Percentiles rank a stretch among this genome's conserved stretches.
These are phyloP conservation scores for Niebla homalea DNA, from an alignment of 495 filamentous ascomycete genomes.

Conservation along the genomic window DNA sequence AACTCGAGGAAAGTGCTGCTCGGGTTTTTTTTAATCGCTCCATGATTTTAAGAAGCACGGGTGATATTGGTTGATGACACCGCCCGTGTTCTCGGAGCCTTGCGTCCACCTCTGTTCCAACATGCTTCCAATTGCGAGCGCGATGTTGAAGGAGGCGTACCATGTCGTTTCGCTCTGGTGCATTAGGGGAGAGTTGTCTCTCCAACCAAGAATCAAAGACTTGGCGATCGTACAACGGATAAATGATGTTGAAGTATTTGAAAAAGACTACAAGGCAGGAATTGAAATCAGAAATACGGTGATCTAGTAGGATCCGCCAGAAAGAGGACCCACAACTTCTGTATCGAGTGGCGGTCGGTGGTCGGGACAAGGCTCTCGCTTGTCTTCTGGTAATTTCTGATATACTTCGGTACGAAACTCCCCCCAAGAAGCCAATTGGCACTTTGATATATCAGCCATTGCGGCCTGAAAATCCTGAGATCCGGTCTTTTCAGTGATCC, in stretches of 20 bases:
- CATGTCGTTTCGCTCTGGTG: not conserved
- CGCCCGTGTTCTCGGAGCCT: not conserved
- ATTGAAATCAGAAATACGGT: too few species aligned
- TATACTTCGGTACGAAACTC: not conserved
- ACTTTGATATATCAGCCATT: not conserved
- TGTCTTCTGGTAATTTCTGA: not conserved
- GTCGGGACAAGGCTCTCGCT: not conserved
- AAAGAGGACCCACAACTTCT: too few species aligned
- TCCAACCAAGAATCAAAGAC: not conserved
- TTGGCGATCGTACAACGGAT: not conserved
- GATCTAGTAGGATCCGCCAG: too few species aligned
- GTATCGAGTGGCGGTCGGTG: too few species aligned
- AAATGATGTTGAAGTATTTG: not conserved
- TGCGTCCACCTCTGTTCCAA: not conserved
- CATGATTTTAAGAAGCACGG: not conserved
- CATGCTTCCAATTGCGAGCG: not conserved
- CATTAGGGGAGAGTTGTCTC: not conserved
- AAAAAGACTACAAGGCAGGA: not conserved
- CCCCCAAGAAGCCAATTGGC: not conserved
- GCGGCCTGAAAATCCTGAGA: not conserved
- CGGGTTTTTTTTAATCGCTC: not conserved
- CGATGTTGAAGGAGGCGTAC: not conserved
- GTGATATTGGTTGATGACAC: not conserved
- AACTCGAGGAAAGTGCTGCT: not conserved
- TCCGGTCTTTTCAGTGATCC: not conserved